These are phyloP conservation scores for Phytophthora lateralis DNA, from an alignment of 352 stramenopile species.

Conservation along the genomic window DNA sequence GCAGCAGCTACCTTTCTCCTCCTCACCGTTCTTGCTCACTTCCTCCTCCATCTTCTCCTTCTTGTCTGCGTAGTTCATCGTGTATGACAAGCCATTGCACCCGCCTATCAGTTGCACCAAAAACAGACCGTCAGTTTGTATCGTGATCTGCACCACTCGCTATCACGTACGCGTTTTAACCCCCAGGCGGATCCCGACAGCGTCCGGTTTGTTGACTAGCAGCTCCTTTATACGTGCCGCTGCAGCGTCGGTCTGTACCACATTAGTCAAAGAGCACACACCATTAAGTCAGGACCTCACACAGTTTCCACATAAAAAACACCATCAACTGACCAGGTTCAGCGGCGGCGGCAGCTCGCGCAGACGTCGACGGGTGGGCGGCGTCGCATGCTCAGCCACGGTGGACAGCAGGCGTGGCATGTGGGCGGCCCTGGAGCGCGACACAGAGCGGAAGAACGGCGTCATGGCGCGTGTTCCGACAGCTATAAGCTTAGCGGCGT, in stretches of 20 bases:
- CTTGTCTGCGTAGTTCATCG: constrained; percentile 98
- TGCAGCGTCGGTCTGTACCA: constrained; percentile 83
- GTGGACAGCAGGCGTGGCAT: constrained; percentile 42
- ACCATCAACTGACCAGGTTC: constrained; percentile 60
- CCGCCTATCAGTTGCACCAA: constrained; percentile 66
- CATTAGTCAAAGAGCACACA: neutral
- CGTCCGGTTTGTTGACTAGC: constrained; percentile 82
- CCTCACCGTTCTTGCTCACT: constrained; percentile 87
- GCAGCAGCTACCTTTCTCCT: neutral
- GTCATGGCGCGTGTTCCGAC: constrained; percentile 32
- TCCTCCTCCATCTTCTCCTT: constrained; percentile 94
- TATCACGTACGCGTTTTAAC: constrained; percentile 89
- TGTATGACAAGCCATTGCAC: constrained; percentile 99
- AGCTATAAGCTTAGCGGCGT: constrained; percentile 4
- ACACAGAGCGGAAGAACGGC: constrained; percentile 37
- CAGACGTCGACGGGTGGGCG: constrained; percentile 55
- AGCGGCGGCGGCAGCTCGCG: constrained; percentile 76
- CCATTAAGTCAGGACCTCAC: constrained; percentile 10
- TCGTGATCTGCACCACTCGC: constrained; percentile 3
- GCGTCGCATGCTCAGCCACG: constrained; percentile 40
- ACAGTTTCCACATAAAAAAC: constrained; percentile 6
- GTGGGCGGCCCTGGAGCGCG: constrained; percentile 15
- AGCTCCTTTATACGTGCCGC: constrained; percentile 88
- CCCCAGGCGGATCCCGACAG: constrained; percentile 95
- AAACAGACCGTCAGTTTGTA: constrained; percentile 1